These are phyloP conservation scores for Chaetoscypha palmicola DNA, from an alignment of 2,329 filamentous ascomycete genomes.

Conservation along the genomic window DNA sequence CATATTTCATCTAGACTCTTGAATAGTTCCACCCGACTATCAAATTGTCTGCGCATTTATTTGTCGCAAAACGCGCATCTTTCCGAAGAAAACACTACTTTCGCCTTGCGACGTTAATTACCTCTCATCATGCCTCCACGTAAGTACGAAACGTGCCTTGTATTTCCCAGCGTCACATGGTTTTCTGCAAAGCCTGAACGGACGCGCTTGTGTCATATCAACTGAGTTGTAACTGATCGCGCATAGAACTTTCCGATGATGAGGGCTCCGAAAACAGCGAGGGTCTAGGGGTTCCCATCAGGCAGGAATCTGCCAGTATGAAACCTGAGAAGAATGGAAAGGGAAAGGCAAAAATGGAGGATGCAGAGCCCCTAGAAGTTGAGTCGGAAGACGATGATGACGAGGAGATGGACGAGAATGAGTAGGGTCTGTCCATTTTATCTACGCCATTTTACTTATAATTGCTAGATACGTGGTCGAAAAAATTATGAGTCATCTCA, in stretches of 20 bases:
- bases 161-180: background rate
- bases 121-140: conserved; percentile 26
- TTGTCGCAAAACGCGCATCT: background rate
- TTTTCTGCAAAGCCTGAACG: background rate
- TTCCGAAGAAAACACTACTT: background rate
- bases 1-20: background rate
- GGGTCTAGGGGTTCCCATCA: conserved; percentile 11
- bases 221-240: conserved; percentile 15
- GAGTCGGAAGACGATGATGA: conserved; percentile 30
- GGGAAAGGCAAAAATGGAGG: conserved; percentile 22
- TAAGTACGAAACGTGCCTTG: conserved; percentile 19
- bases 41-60: background rate
- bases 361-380: conserved; percentile 16
- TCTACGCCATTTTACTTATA: conserved; percentile 11
- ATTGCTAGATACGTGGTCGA: conserved; percentile 62
- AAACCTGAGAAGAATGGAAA: conserved; percentile 12
- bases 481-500: conserved; percentile 59
- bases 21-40: background rate
- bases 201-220: background rate
- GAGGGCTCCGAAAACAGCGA: conserved; percentile 33
- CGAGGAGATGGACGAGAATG: conserved; percentile 40
- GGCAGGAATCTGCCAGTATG: conserved; percentile 20
- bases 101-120: background rate
- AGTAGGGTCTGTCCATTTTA: conserved; percentile 30
- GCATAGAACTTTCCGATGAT: conserved; percentile 26